Evolutionary conservation across 192 early-diverging fungal genomes (phyloP), one percentile per base, ranked within the genome.

Genomic region (Entomortierella chlamydospora): DNA sequence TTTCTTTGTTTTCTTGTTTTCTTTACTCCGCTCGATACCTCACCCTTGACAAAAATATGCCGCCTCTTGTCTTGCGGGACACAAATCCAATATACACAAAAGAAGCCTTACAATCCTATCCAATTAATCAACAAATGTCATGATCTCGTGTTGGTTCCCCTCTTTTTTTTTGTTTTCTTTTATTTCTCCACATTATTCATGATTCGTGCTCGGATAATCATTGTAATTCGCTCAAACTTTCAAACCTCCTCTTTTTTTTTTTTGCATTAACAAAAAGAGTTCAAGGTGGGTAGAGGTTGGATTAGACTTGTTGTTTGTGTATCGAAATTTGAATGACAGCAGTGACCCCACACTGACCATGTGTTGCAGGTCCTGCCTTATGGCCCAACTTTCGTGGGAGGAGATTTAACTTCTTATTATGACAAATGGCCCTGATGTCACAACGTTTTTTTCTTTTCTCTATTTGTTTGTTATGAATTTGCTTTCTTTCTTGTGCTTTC

Each of bases 111-210:
- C 45, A 47, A 47, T 20, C 12, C 45, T 47, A 47, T 20, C 45
- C 45, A 47, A 47, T 47, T 15, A 47, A 47, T 47, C 45, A 47
- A 47, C 15, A 47, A 47, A 47, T 47, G 20, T 47, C 45, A 20
- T 47, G 15, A 47, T 47, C 45, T 10, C 10, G 34, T 37, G n/a
- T 22, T 26, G 42, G 2, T 43, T 45, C 23, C 30, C 12, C 37
- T 65, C 25, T 49, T 53, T 65, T 41, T 2, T 54, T 37, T 64
- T 51, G 1, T 18, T 25, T n/a, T 22, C 30, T 51, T 63, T 20
- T 30, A 13, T 33, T 65, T 41, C 33, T 65, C 34, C 4, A 47
- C 45, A 47, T 13, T 41, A 41, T 41, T 41, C 13, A 13, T 9
- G 13, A 41, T 41, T n/a, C n/a, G n/a, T n/a, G n/a, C n/a, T n/a